phyloP scores from a whole-genome alignment of 2,329 filamentous ascomycete genomes.

The Phaeosphaeriaceae sp. region DNA sequence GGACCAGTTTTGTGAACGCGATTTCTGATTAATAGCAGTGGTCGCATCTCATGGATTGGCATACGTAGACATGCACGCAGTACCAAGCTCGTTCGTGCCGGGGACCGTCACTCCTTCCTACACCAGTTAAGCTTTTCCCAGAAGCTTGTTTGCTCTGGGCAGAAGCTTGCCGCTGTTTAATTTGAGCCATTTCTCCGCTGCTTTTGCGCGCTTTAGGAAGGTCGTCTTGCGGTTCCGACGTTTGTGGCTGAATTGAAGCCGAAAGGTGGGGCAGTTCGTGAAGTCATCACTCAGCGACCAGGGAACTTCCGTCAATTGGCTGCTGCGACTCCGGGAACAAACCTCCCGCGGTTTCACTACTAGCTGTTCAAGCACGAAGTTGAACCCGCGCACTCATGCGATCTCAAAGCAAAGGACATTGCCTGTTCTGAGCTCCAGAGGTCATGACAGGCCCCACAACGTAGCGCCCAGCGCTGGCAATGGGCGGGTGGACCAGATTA shows the following conservation, averaged over 20 bases:
- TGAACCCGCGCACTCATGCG: no score
- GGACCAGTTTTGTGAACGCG: no score
- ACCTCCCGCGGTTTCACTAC: no score
- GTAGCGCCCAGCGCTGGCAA: no score
- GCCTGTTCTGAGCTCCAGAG: no score
- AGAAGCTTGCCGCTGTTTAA: background rate
- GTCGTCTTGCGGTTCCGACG: background rate
- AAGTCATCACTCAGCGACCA: background rate
- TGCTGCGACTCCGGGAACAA: no score
- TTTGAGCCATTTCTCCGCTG: background rate
- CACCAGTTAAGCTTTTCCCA: background rate
- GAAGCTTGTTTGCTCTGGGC: background rate
- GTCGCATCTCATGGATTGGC: background rate
- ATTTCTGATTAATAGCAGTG: background rate
- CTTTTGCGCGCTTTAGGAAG: background rate
- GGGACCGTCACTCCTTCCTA: background rate
- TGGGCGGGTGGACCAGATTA: no score
- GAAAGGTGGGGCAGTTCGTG: background rate
- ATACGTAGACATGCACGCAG: background rate
- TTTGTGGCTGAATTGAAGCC: background rate
- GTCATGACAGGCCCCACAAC: no score
- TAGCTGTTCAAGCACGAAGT: no score
- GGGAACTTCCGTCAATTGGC: no score
- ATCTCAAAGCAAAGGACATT: no score
- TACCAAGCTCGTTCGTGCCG: background rate